Evolutionary conservation across 441 rosid species (phyloP).

Genomic region (Erodium trifolium): DNA sequence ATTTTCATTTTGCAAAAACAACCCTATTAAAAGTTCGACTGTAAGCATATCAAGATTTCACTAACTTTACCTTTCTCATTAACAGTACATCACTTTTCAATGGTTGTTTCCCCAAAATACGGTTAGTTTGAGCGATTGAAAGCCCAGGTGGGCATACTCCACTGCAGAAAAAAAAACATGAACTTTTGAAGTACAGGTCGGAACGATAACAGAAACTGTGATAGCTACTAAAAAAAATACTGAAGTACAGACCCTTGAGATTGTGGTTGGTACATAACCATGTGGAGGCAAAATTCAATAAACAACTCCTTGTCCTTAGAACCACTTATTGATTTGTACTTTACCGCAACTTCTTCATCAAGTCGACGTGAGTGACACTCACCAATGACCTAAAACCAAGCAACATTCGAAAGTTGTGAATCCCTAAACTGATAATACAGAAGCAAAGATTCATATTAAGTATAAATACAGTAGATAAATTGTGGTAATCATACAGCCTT

Average conservation of each 20-base stretch:
- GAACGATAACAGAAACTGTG: slow-evolving; percentile 8
- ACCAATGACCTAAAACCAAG: slow-evolving; percentile 64
- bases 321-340: slow-evolving; percentile 46
- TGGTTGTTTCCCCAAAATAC: slow-evolving; percentile 57
- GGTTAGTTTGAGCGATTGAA: slow-evolving; percentile 65
- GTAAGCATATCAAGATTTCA: slow-evolving; percentile 12
- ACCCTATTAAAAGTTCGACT: slow-evolving; percentile 4
- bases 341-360: slow-evolving; percentile 53
- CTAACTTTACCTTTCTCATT: slow-evolving; percentile 53
- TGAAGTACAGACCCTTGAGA: slow-evolving; percentile 57
- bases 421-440: neutral
- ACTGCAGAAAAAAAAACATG: slow-evolving; percentile 33
- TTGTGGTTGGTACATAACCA: slow-evolving; percentile 58
- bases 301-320: slow-evolving; percentile 58
- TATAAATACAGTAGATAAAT: neutral
- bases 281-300: slow-evolving; percentile 75
- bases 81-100: slow-evolving; percentile 63
- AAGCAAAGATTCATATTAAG: neutral
- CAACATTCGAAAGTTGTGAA: slow-evolving; percentile 9
- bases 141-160: slow-evolving; percentile 84
- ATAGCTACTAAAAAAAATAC: neutral
- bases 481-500: neutral
- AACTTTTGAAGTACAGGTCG: slow-evolving; percentile 19
- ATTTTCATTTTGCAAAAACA: slow-evolving; percentile 1
- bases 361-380: slow-evolving; percentile 68